Evolutionary conservation across 2,329 filamentous ascomycete genomes (phyloP).

Genomic region (Claviceps digitariae): DNA sequence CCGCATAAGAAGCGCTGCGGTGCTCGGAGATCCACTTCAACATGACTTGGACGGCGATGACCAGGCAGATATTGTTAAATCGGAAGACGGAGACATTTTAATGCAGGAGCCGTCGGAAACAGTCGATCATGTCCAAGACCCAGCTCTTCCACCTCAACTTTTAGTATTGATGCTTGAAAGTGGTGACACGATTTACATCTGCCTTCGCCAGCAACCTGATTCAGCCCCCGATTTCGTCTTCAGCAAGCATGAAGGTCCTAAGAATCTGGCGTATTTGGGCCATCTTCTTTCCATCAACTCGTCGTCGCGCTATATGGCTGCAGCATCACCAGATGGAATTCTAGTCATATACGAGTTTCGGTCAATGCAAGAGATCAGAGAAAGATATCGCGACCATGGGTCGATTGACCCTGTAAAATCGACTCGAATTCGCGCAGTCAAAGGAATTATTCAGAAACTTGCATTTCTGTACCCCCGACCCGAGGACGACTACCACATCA

Average conservation of each 20-base stretch:
- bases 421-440: conserved; percentile 31
- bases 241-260: conserved; percentile 45
- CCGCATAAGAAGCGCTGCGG: conserved; percentile 64
- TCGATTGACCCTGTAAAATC: conserved; percentile 45
- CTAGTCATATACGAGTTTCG: conserved; percentile 63
- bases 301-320: conserved; percentile 52
- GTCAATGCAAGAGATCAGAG: conserved; percentile 34
- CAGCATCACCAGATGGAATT: conserved; percentile 55
- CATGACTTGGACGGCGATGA: conserved; percentile 20
- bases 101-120: conserved; percentile 18
- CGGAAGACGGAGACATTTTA: conserved; percentile 26
- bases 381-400: conserved; percentile 31
- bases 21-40: conserved; percentile 48
- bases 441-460: conserved; percentile 71
- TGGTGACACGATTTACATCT: conserved; percentile 65
- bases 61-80: conserved; percentile 19
- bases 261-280: conserved; percentile 42
- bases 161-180: conserved; percentile 64
- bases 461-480: conserved; percentile 66
- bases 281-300: conserved; percentile 67
- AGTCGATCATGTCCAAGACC: conserved; percentile 3
- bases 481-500: conserved; percentile 54
- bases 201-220: conserved; percentile 34
- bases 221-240: conserved; percentile 46
- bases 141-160: conserved; percentile 57